Conservation (phyloP, 192 early-diverging fungal species). For the Spinellus fusiger region DNA sequence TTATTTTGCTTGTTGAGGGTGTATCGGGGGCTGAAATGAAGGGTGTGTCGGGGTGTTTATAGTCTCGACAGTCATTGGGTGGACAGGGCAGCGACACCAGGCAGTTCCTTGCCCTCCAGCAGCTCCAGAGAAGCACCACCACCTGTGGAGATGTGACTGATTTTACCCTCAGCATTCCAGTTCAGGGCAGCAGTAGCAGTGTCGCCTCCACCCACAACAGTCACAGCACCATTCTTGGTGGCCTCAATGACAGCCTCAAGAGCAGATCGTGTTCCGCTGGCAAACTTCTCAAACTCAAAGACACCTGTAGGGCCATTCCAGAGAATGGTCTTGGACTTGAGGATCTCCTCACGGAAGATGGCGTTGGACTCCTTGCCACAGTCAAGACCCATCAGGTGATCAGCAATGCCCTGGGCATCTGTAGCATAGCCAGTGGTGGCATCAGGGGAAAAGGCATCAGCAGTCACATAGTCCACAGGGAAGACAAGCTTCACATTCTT, state of each 20-base stretch:
- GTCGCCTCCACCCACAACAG: slow-evolving; percentile 96
- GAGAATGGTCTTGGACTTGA: slow-evolving; percentile 84
- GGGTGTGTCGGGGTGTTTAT: no score
- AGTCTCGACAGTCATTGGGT: slow-evolving; percentile 26
- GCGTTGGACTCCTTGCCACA: slow-evolving; percentile 77
- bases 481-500: slow-evolving; percentile 88
- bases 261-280: slow-evolving; percentile 72
- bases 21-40: no score
- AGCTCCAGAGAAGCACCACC: slow-evolving; percentile 96
- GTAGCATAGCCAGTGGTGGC: slow-evolving; percentile 83
- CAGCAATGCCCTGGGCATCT: slow-evolving; percentile 81
- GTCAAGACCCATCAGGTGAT: slow-evolving; percentile 92
- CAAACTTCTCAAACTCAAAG: slow-evolving; percentile 96
- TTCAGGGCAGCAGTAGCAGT: slow-evolving; percentile 96
- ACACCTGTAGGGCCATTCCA: slow-evolving; percentile 99
- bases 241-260: slow-evolving; percentile 85
- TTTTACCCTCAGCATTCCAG: slow-evolving; percentile 73
- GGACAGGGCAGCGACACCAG: slow-evolving; percentile 69
- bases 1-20: no score
- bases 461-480: slow-evolving; percentile 85
- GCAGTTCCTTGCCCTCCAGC: slow-evolving; percentile 90
- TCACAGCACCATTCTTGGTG: slow-evolving; percentile 77
- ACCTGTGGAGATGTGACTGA: slow-evolving; percentile 93
- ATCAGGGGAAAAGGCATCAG: slow-evolving; percentile 79
- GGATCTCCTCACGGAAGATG: slow-evolving; percentile 61